Conservation (phyloP, 305 asterid genomes). For the Fraxinus floribunda region DNA sequence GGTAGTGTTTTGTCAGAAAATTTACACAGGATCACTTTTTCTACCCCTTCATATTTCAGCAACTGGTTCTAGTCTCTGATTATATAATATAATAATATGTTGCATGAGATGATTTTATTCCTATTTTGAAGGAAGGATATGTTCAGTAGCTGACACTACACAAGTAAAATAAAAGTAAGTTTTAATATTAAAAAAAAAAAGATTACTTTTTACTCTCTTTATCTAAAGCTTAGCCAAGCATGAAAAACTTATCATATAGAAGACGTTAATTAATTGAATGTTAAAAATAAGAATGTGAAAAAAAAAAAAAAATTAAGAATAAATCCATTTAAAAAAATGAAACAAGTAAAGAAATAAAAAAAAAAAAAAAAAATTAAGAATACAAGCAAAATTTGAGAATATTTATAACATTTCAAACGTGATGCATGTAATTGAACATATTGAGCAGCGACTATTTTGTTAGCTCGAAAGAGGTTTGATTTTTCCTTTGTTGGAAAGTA, state of each 20-base stretch:
- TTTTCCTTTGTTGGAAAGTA: not conserved
- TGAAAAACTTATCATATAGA: not conserved
- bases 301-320: too few relatives aligned
- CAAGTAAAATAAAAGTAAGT: too few relatives aligned
- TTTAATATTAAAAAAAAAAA: too few relatives aligned
- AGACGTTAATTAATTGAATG: too few relatives aligned
- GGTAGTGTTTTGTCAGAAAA: not conserved
- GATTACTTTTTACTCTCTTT: not conserved
- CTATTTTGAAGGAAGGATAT: too few relatives aligned
- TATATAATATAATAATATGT: not conserved
- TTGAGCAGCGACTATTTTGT: not conserved
- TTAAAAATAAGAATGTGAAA: not conserved
- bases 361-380: too few relatives aligned
- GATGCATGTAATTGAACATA: not conserved
- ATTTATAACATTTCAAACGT: too few relatives aligned
- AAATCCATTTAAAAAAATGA: too few relatives aligned
- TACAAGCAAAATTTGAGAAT: not conserved
- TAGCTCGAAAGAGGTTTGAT: not conserved
- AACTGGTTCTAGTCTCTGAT: not conserved
- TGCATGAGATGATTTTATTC: not conserved
- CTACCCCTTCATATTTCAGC: too few relatives aligned
- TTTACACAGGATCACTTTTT: too few relatives aligned
- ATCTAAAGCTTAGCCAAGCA: not conserved
- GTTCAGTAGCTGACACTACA: not conserved
- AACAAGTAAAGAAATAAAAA: too few relatives aligned